A percentile compares a stretch with the other conserved stretches of the same genome.
Conservation (phyloP, 495 filamentous ascomycete genomes). For the Penicillium goetzii region DNA sequence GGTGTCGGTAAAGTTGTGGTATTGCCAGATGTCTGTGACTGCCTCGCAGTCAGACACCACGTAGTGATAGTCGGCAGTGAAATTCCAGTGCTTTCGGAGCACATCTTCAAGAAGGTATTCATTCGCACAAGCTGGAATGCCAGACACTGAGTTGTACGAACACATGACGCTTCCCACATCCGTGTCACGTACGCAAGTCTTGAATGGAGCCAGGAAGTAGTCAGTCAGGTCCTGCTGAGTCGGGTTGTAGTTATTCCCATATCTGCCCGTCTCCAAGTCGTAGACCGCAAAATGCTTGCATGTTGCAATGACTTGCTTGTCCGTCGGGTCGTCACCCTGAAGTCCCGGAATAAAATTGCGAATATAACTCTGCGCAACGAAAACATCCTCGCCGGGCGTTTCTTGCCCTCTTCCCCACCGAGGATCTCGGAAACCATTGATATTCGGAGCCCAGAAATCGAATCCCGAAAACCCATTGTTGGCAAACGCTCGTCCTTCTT, state of each 20-base stretch:
- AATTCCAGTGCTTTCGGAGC: conserved; percentile 55
- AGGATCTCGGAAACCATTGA: conserved; percentile 52
- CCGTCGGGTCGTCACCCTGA: conserved; percentile 46
- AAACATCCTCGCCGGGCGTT: conserved; percentile 61
- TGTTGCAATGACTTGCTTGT: conserved; percentile 57
- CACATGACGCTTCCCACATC: conserved; percentile 59
- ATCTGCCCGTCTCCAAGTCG: conserved; percentile 58
- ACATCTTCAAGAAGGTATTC: conserved; percentile 54
- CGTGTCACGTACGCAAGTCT: conserved; percentile 53
- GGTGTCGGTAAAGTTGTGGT: conserved; percentile 52
- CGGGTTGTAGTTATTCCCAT: conserved; percentile 54
- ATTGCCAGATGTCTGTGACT: conserved; percentile 51
- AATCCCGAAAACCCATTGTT: conserved; percentile 15
- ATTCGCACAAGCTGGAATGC: conserved; percentile 56
- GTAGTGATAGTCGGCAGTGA: conserved; percentile 48
- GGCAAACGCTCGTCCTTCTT: conserved; percentile 13
- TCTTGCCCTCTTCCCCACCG: conserved; percentile 60
- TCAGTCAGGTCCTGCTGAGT: conserved; percentile 53
- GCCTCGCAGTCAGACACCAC: conserved; percentile 58
- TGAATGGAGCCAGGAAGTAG: conserved; percentile 56
- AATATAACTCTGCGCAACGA: conserved; percentile 55
- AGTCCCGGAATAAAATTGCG: conserved; percentile 56
- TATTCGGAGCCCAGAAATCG: conserved; percentile 17
- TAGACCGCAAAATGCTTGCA: conserved; percentile 65
- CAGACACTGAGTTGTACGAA: conserved; percentile 58